Conservation (phyloP, 2,329 filamentous ascomycete genomes). For the Talaromyces islandicus region DNA sequence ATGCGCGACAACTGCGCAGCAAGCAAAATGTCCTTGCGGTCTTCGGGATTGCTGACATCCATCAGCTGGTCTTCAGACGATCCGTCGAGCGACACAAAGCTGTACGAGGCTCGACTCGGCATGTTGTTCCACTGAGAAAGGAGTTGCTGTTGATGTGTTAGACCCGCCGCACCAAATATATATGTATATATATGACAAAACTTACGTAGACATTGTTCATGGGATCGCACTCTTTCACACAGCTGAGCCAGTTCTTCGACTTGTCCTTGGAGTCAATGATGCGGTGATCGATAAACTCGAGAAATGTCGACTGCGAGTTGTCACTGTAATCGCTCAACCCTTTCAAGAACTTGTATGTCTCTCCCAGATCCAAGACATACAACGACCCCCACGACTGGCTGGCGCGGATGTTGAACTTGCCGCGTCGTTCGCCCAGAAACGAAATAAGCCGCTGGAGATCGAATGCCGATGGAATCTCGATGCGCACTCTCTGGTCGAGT, state of each 20-base stretch:
- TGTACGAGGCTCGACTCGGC: constrained; percentile 41
- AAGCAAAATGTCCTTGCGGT: constrained; percentile 34
- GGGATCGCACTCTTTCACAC: constrained; percentile 35
- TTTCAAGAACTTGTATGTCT: constrained; percentile 36
- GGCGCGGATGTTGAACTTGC: constrained; percentile 39
- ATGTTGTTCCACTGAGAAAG: constrained; percentile 42
- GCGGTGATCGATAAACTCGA: constrained; percentile 40
- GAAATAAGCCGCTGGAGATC: constrained; percentile 32
- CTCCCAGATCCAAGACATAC: constrained; percentile 37
- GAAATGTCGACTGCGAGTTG: constrained; percentile 33
- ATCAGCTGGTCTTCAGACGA: constrained; percentile 29
- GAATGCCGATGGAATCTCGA: constrained; percentile 36
- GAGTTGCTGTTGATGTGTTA: constrained; percentile 23
- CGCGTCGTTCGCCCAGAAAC: constrained; percentile 32
- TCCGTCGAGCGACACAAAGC: constrained; percentile 28
- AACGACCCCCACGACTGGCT: constrained; percentile 37
- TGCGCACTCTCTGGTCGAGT: constrained; percentile 26
- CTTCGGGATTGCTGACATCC: constrained; percentile 31
- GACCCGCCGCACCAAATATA: too few relatives aligned
- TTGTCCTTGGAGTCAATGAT: constrained; percentile 40
- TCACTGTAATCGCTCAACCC: constrained; percentile 32
- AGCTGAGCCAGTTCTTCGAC: constrained; percentile 39
- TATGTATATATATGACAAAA: too few relatives aligned
- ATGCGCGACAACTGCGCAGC: constrained; percentile 42
- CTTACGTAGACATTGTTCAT: constrained; percentile 36